Evolutionary conservation across 2,329 filamentous ascomycete species (phyloP).

Genomic region (Fusarium musae): DNA sequence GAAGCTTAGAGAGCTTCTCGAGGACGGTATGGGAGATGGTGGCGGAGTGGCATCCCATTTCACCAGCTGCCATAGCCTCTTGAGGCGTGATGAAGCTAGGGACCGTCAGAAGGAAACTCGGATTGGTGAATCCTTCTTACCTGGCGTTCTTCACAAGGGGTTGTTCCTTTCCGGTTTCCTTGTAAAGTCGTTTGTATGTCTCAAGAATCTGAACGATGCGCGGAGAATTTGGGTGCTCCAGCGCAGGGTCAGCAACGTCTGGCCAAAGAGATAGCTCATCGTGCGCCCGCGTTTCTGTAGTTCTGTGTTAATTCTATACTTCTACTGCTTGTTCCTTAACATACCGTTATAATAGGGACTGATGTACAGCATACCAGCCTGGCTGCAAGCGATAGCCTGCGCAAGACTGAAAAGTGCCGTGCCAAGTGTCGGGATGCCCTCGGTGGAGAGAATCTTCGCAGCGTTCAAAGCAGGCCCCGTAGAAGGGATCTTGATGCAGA

Average conservation of each 20-base stretch:
- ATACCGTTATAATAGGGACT: constrained; percentile 62
- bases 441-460: constrained; percentile 53
- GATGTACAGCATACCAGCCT: constrained; percentile 59
- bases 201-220: constrained; percentile 61
- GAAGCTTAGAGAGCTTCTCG: constrained; percentile 52
- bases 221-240: constrained; percentile 59
- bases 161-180: constrained; percentile 59
- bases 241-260: constrained; percentile 57
- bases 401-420: constrained; percentile 59
- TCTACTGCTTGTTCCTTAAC: background rate
- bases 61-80: constrained; percentile 59
- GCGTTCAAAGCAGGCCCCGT: constrained; percentile 60
- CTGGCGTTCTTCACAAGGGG: constrained; percentile 60
- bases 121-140: constrained; percentile 26
- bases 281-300: constrained; percentile 56
- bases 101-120: background rate
- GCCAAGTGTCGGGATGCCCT: constrained; percentile 60
- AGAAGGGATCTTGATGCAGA: constrained; percentile 63
- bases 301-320: background rate
- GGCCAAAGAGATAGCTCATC: constrained; percentile 58
- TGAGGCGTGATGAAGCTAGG: constrained; percentile 55
- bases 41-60: constrained; percentile 59
- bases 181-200: constrained; percentile 57
- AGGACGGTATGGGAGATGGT: constrained; percentile 56
- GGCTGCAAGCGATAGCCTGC: constrained; percentile 61